phyloP scores from a whole-genome alignment of 129 eudicot species.

The Flaveria brownii region DNA sequence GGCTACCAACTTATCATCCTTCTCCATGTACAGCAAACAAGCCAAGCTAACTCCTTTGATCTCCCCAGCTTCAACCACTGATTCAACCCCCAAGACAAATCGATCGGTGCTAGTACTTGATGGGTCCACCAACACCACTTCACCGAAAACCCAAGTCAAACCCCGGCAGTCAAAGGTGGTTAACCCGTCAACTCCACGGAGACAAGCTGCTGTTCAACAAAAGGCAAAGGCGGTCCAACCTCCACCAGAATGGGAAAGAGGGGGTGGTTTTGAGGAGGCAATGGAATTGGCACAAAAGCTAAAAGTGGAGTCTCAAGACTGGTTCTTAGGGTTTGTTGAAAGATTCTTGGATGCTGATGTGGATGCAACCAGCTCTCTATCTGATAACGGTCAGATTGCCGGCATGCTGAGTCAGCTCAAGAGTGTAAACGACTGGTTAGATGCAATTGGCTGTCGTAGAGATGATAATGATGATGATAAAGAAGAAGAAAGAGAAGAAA shows the following conservation, averaged over 20 bases:
- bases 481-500: conserved; percentile 56
- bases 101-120: conserved; percentile 71
- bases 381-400: conserved; percentile 86
- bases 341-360: conserved; percentile 87
- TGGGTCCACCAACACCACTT: conserved; percentile 43
- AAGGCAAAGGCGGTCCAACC: conserved; percentile 49
- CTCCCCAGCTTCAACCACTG: conserved; percentile 34
- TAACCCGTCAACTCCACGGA: conserved; percentile 47
- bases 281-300: conserved; percentile 69
- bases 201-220: conserved; percentile 41
- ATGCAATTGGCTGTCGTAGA: conserved; percentile 52
- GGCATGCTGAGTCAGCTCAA: conserved; percentile 93
- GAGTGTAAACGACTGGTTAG: conserved; percentile 95
- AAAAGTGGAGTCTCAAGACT: conserved; percentile 65
- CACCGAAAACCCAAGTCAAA: conserved; percentile 55
- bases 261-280: conserved; percentile 68
- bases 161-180: conserved; percentile 49
- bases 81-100: conserved; percentile 38
- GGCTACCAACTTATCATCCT: conserved; percentile 72
- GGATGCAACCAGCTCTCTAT: conserved; percentile 54
- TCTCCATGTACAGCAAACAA: conserved; percentile 58
- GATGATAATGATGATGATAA: conserved; percentile 41
- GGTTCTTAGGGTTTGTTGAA: conserved; percentile 91
- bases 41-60: conserved; percentile 28
- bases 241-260: conserved; percentile 73